Evolutionary conservation across 768 basidiomycete species (phyloP).

Genomic region (Lentinula edodes): DNA sequence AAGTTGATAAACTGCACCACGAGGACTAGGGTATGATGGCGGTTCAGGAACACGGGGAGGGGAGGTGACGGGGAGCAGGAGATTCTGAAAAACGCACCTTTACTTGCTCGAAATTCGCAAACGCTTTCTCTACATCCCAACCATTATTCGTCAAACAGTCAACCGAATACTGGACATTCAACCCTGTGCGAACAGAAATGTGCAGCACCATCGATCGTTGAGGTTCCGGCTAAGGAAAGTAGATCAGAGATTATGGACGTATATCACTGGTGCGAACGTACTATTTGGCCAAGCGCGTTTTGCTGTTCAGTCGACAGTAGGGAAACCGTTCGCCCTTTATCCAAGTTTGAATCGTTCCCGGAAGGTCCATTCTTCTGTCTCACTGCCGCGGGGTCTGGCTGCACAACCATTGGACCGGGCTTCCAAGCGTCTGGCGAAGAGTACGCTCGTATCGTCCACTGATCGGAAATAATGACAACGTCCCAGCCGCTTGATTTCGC

Average conservation of each 20-base stretch:
- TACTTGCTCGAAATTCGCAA: slow-evolving; percentile 84
- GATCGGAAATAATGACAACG: slow-evolving; percentile 84
- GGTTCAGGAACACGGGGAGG: background rate
- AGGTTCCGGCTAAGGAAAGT: slow-evolving; percentile 48
- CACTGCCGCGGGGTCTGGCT: slow-evolving; percentile 32
- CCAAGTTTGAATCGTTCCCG: slow-evolving; percentile 5
- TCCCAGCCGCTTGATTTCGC: slow-evolving; percentile 87
- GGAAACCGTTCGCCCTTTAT: slow-evolving; percentile 19
- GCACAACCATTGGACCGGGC: slow-evolving; percentile 69
- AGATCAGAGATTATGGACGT: slow-evolving; percentile 8
- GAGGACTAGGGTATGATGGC: background rate
- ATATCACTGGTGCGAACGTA: slow-evolving; percentile 29
- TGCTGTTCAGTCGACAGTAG: slow-evolving; percentile 39
- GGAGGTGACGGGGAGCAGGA: background rate
- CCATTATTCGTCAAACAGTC: slow-evolving; percentile 81
- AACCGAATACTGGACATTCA: slow-evolving; percentile 76
- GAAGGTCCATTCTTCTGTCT: background rate
- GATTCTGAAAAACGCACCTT: slow-evolving; percentile 44
- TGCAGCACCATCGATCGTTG: slow-evolving; percentile 70
- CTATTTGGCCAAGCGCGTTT: slow-evolving; percentile 49
- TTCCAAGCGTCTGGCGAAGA: slow-evolving; percentile 78
- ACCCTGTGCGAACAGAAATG: slow-evolving; percentile 64
- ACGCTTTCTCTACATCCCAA: slow-evolving; percentile 78
- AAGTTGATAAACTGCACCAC: no score
- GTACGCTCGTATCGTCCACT: slow-evolving; percentile 77